Evolutionary conservation across 2,329 filamentous ascomycete species (phyloP).

Genomic region (Graphiopsis chlorocephala): DNA sequence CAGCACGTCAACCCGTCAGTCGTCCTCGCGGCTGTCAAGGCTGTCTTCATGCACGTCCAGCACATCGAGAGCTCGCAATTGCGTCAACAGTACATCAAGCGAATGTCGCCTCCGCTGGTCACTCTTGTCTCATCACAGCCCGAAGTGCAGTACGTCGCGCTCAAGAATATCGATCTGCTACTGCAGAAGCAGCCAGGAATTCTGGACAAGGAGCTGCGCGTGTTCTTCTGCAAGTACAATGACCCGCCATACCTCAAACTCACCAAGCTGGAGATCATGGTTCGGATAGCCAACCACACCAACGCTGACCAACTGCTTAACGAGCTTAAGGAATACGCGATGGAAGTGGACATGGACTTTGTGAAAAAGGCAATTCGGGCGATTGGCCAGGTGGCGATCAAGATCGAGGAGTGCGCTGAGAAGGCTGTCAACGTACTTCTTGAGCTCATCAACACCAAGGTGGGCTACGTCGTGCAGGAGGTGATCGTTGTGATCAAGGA

Average conservation of each 20-base stretch:
- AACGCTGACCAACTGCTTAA: conserved; percentile 94
- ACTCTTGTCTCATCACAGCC: conserved; percentile 93
- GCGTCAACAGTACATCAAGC: conserved; percentile 84
- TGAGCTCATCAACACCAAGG: conserved; percentile 93
- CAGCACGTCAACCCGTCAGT: conserved; percentile 98
- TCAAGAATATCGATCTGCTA: conserved; percentile 93
- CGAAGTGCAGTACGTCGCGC: conserved; percentile 95
- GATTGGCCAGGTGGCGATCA: conserved; percentile 97
- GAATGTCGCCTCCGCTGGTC: conserved; percentile 96
- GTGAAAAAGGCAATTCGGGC: conserved; percentile 90
- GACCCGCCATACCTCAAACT: conserved; percentile 97
- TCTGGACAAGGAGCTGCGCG: conserved; percentile 91
- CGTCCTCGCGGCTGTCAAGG: conserved; percentile 94
- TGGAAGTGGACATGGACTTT: conserved; percentile 99
- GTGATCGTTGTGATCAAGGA: conserved; percentile 99
- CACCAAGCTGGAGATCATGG: conserved; percentile 98
- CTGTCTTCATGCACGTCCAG: conserved; percentile 95
- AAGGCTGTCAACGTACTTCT: conserved; percentile 92
- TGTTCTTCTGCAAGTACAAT: conserved; percentile 99
- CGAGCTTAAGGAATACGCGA: conserved; percentile 93
- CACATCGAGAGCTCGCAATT: conserved; percentile 69
- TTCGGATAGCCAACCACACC: conserved; percentile 94
- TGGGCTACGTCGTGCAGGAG: conserved; percentile 98
- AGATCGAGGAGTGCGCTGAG: conserved; percentile 92
- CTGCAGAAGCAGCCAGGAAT: conserved; percentile 96